Evolutionary conservation across 139 green algal species (phyloP).

Genomic region (Chlorella sp.): DNA sequence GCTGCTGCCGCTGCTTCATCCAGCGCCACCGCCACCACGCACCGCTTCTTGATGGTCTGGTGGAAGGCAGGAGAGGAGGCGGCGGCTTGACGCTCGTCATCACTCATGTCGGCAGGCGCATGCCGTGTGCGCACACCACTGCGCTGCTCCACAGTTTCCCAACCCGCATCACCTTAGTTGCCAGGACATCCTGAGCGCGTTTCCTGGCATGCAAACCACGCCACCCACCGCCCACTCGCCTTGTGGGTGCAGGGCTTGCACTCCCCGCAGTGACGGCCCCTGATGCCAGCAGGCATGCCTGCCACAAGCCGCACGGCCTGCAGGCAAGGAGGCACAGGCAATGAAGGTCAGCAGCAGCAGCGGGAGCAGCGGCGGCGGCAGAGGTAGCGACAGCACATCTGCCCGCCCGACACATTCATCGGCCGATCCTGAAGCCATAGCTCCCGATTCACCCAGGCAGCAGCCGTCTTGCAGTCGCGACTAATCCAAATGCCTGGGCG

Average conservation of each 20-base stretch:
- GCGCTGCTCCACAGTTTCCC: no score
- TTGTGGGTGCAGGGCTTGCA: slow-evolving; percentile 34
- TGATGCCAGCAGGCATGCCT: not conserved
- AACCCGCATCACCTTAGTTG: no score
- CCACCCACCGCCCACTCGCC: not conserved
- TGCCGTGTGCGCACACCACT: not conserved
- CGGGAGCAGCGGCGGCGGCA: no score
- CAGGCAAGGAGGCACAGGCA: no score
- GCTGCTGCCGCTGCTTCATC: not conserved
- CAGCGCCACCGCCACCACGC: not conserved
- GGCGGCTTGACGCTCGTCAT: no score
- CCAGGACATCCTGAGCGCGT: not conserved
- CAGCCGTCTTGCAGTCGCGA: no score
- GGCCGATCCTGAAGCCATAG: no score
- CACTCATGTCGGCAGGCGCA: no score
- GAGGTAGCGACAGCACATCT: no score
- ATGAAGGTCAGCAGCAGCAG: no score
- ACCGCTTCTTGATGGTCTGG: slow-evolving; percentile 12
- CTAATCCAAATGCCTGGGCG: no score
- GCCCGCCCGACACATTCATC: no score
- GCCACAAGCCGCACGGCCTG: slow-evolving; percentile 4
- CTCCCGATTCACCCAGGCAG: not conserved
- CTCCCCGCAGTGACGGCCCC: slow-evolving; percentile 13
- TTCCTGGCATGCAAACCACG: not conserved
- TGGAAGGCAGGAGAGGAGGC: not conserved